A percentile compares a stretch with the other conserved stretches of the same genome.
Conservation (phyloP, 805 yeast genomes). For the Yamadazyma olivae region DNA sequence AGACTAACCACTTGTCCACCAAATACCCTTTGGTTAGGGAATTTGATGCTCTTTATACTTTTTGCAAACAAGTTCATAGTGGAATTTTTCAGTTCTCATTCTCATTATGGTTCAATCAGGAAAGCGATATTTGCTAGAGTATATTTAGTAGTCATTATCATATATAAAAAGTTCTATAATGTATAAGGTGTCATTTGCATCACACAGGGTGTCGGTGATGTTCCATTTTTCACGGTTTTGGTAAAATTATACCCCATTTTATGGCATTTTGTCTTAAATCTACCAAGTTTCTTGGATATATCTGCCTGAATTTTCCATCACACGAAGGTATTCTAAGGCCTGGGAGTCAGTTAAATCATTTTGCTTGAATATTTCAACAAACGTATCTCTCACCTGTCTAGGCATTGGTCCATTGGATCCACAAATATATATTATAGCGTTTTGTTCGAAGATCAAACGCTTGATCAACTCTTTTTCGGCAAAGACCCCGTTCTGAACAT, state of each 20-base stretch:
- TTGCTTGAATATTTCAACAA: slow-evolving; percentile 58
- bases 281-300: slow-evolving; percentile 92
- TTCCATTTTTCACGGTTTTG: no score
- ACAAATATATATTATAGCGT: slow-evolving; percentile 75
- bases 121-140: no score
- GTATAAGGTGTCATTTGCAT: no score
- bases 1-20: no score
- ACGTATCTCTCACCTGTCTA: slow-evolving; percentile 74
- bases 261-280: no score
- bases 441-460: slow-evolving; percentile 48
- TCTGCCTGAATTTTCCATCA: slow-evolving; percentile 61
- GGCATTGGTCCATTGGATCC: slow-evolving; percentile 98
- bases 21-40: no score
- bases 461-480: slow-evolving; percentile 46
- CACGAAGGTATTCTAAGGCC: slow-evolving; percentile 49
- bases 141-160: no score
- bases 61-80: not conserved
- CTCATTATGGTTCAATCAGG: no score
- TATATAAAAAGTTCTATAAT: no score
- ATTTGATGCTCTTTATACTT: not conserved
- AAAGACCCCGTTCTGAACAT: slow-evolving; percentile 77
- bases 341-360: slow-evolving; percentile 37
- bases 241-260: no score
- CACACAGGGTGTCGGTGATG: no score
- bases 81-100: no score